Base-by-base conservation (phyloP, 345 rosid species). In the Crucihimalaya himalaica region DNA sequence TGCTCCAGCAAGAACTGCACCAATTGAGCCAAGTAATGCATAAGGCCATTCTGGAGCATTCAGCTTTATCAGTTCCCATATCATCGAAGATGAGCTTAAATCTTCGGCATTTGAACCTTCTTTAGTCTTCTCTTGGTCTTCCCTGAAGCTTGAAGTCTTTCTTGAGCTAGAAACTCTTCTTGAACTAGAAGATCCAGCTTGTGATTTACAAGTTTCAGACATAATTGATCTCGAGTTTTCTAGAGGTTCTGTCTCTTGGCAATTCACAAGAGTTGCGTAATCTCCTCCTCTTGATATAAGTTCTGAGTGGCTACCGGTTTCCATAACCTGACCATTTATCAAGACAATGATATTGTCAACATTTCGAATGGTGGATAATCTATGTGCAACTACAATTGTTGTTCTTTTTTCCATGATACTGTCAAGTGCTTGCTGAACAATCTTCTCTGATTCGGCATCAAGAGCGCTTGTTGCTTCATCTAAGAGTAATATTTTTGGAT, bases 391-490 rank as follows among this genome's bases (percentile, higher is more conserved):
- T 0, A 93, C 70, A 10, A 93, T 81, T 1, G 93, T 87, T 40
- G 97, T 89, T 71, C 97, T 70, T 35, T 83, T 60, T 10, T 80
- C 80, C 90, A 85, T 87, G 15, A 90, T 73, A 47, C 60, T 79
- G 6, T 90, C 92, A 5, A 93, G 83, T 31, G 98, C 96, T 72
- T 80, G 82, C 59, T 93, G 96, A 72, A 90, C 98, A 7, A 82
- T 39, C 48, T 80, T 86, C 78, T 90, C 96, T 15, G 98, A 90
- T 72, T 86, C 97, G 9, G 87, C 71, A 79, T 93, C 98, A 40
- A 92, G 94, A 23, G 98, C 98, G 63, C 96, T 92, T 3, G 96
- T 92, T 14, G 98, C 96, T 72, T 92, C 98, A 81, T 92, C 98
- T 63, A 90, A 73, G 13, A 90, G 94, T 62, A 92, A 16, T 72